These are phyloP conservation scores for Lolium rigidum DNA, from an alignment of 176 grass and related monocot genomes.

Conservation along the genomic window DNA sequence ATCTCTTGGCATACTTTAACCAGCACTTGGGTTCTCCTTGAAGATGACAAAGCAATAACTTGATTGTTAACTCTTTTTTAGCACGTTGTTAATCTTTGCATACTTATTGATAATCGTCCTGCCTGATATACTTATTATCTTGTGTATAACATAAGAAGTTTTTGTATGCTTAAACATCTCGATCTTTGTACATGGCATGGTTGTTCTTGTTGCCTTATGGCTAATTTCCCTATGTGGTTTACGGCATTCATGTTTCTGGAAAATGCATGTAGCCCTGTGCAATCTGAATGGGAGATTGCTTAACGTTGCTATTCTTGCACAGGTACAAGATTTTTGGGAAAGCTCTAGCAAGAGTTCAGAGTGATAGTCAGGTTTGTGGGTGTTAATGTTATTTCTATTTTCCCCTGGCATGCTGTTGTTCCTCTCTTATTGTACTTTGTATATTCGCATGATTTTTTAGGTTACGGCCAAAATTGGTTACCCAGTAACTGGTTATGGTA, in stretches of 20 bases:
- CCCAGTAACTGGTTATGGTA: slow-evolving; percentile 96
- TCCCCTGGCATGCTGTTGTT: slow-evolving; percentile 11
- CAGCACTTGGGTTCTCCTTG: slow-evolving; percentile 6
- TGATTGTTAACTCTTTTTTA: slow-evolving; percentile 7
- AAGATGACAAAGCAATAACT: slow-evolving; percentile 30
- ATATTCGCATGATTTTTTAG: slow-evolving; percentile 42
- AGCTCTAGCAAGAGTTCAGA: slow-evolving; percentile 92
- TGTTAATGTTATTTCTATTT: neutral
- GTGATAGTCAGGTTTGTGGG: slow-evolving; percentile 77
- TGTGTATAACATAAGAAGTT: neutral
- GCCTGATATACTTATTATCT: slow-evolving; percentile 2
- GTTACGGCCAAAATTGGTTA: slow-evolving; percentile 82
- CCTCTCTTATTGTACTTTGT: slow-evolving; percentile 26
- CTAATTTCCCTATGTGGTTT: neutral
- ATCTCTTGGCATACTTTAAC: slow-evolving; percentile 13
- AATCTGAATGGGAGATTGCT: slow-evolving; percentile 12
- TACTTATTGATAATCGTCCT: slow-evolving; percentile 7
- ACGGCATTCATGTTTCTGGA: neutral
- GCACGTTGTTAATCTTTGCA: neutral
- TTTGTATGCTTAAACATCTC: slow-evolving; percentile 22
- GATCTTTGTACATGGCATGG: neutral
- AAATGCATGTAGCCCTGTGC: slow-evolving; percentile 9
- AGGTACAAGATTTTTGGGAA: slow-evolving; percentile 99
- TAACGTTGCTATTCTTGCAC: slow-evolving; percentile 33
- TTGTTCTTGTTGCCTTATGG: slow-evolving; percentile 18